Percentiles rank a stretch among this genome's conserved stretches.
Evolutionary conservation across 2,329 filamentous ascomycete genomes (phyloP).

Genomic region (Eurotiales sp.): DNA sequence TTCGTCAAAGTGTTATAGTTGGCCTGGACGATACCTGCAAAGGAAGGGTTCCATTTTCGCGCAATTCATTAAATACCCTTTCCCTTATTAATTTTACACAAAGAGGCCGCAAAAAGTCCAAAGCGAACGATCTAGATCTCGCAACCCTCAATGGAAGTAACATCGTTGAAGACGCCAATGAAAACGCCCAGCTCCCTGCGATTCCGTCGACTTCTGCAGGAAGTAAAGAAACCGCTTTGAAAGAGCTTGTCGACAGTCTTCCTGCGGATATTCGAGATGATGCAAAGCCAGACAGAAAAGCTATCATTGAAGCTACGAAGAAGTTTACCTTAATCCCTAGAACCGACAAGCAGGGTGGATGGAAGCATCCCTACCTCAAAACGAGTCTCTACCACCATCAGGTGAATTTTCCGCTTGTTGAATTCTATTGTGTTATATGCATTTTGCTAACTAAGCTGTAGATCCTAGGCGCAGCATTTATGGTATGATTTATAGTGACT

Average conservation of each 20-base stretch:
- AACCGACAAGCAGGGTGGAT: conserved; percentile 28
- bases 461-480: conserved; percentile 30
- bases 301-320: conserved; percentile 24
- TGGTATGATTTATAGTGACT: conserved; percentile 24
- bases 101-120: conserved; percentile 3
- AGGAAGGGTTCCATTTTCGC: not conserved
- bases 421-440: not conserved
- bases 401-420: conserved; percentile 16
- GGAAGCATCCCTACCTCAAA: conserved; percentile 30
- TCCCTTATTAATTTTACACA: not conserved
- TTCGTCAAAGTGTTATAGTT: conserved; percentile 6
- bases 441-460: conserved; percentile 19
- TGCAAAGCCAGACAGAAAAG: conserved; percentile 22
- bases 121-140: conserved; percentile 19
- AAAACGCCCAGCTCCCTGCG: conserved; percentile 19
- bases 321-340: conserved; percentile 26
- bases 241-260: conserved; percentile 29
- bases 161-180: conserved; percentile 25
- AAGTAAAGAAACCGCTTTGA: conserved; percentile 29
- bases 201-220: conserved; percentile 23
- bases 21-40: not conserved
- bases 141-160: conserved; percentile 19
- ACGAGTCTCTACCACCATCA: conserved; percentile 35
- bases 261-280: conserved; percentile 23
- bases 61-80: not conserved